Conservation (phyloP, 2,329 filamentous ascomycete species). For the Penicillium janthinellum region DNA sequence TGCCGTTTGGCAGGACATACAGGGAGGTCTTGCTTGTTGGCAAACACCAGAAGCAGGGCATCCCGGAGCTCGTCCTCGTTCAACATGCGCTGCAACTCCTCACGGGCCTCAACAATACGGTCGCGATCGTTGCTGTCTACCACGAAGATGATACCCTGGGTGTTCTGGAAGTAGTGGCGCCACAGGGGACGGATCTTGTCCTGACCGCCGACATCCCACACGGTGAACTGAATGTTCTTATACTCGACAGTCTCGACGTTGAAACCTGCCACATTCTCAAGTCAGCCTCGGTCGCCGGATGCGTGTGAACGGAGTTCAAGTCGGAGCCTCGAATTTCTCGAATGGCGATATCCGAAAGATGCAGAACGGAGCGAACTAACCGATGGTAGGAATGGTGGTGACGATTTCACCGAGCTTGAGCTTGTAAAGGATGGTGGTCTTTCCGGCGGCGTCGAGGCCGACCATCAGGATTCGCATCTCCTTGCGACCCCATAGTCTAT, state of each 20-base stretch:
- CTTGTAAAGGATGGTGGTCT: slow-evolving; percentile 99
- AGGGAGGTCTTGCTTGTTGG: slow-evolving; percentile 99
- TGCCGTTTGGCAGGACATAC: slow-evolving; percentile 60
- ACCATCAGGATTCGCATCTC: slow-evolving; percentile 99
- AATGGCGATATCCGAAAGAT: background rate
- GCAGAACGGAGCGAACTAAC: slow-evolving; percentile 55
- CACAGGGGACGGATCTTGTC: slow-evolving; percentile 99
- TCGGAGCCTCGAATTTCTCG: background rate
- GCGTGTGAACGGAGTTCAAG: background rate
- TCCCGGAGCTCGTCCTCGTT: slow-evolving; percentile 99
- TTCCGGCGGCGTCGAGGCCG: slow-evolving; percentile 98
- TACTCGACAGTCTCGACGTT: slow-evolving; percentile 99
- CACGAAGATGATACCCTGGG: slow-evolving; percentile 99
- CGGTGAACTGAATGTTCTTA: slow-evolving; percentile 99
- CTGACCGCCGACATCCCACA: slow-evolving; percentile 99
- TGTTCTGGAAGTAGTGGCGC: slow-evolving; percentile 99
- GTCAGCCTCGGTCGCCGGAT: slow-evolving; percentile 9
- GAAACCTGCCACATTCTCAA: slow-evolving; percentile 67
- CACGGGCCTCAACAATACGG: slow-evolving; percentile 93
- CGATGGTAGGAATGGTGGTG: slow-evolving; percentile 98
- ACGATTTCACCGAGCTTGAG: slow-evolving; percentile 98
- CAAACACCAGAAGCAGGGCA: slow-evolving; percentile 93
- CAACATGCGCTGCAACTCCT: slow-evolving; percentile 97
- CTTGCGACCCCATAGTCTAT: slow-evolving; percentile 98
- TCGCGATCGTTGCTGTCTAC: slow-evolving; percentile 99